These are phyloP conservation scores for Cercis canadensis DNA, from an alignment of 306 rosid species.

Conservation along the genomic window DNA sequence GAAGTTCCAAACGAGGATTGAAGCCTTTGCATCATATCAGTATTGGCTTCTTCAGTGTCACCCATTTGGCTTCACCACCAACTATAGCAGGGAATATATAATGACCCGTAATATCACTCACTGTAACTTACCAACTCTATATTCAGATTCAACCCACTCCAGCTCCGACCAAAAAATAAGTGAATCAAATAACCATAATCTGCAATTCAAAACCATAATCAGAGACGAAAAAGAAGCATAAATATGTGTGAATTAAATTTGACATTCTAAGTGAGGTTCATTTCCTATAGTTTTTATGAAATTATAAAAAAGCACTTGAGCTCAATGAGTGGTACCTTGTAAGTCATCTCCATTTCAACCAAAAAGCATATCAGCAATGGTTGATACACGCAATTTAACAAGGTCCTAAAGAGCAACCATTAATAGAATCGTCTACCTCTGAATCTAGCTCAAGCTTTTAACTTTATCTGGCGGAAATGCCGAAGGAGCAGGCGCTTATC, in stretches of 20 bases:
- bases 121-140: neutral
- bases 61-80: slow-evolving; percentile 54
- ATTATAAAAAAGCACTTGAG: too few relatives aligned
- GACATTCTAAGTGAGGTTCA: neutral
- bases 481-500: slow-evolving; percentile 65
- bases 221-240: neutral
- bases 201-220: slow-evolving; percentile 12
- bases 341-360: too few relatives aligned
- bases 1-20: slow-evolving; percentile 74
- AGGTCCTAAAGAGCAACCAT: neutral
- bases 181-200: slow-evolving; percentile 35
- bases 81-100: neutral
- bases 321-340: too few relatives aligned
- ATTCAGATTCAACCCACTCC: neutral
- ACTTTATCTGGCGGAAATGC: slow-evolving; percentile 67
- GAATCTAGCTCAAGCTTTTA: slow-evolving; percentile 39
- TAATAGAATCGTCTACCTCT: slow-evolving; percentile 26
- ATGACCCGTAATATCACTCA: neutral
- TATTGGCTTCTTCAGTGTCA: slow-evolving; percentile 66
- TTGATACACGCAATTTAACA: too few relatives aligned
- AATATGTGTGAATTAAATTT: neutral
- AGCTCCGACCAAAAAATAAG: slow-evolving; percentile 1
- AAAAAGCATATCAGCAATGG: too few relatives aligned
- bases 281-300: too few relatives aligned
- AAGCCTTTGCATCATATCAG: slow-evolving; percentile 69